A percentile compares a stretch with the other conserved stretches of the same genome.
phyloP scores from a whole-genome alignment of 78 protist species.

The Mantamonas sphyraenae region DNA sequence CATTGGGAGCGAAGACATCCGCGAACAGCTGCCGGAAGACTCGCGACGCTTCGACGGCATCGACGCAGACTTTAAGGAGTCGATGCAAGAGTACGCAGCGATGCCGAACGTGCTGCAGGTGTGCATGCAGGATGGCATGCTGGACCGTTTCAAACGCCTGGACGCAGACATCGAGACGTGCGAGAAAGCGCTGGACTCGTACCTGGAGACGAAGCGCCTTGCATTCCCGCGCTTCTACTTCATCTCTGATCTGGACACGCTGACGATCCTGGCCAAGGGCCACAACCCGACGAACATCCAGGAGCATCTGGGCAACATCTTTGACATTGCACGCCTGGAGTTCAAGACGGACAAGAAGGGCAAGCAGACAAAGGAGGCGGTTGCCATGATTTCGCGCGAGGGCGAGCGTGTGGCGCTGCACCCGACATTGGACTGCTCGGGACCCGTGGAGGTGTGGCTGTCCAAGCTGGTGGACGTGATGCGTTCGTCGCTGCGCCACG shows the following conservation, averaged over 20 bases:
- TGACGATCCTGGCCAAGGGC: slow-evolving; percentile 83
- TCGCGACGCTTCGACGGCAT: slow-evolving; percentile 65
- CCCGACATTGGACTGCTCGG: slow-evolving; percentile 10
- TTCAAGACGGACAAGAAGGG: slow-evolving; percentile 11
- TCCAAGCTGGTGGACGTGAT: slow-evolving; percentile 24
- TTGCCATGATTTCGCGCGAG: slow-evolving; percentile 52
- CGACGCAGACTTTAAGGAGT: slow-evolving; percentile 45
- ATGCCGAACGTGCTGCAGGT: slow-evolving; percentile 34
- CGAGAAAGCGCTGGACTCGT: slow-evolving; percentile 68
- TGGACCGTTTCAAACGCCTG: slow-evolving; percentile 5
- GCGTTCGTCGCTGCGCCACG: slow-evolving; percentile 17
- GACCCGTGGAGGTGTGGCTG: slow-evolving; percentile 74
- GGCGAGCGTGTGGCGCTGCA: slow-evolving; percentile 48
- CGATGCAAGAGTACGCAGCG: slow-evolving; percentile 33
- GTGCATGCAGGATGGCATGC: slow-evolving; percentile 29
- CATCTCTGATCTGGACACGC: slow-evolving; percentile 57
- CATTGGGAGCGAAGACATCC: slow-evolving; percentile 75
- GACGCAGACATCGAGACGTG: slow-evolving; percentile 44
- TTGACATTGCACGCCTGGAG: slow-evolving; percentile 26
- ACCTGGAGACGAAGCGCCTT: slow-evolving; percentile 76
- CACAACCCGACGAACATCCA: slow-evolving; percentile 52
- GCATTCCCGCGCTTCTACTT: slow-evolving; percentile 90
- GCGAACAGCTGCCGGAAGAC: slow-evolving; percentile 84
- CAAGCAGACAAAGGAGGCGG: slow-evolving; percentile 15
- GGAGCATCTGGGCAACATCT: slow-evolving; percentile 67